Conservation (phyloP, 2,329 filamentous ascomycete species). For the Orbilia oligospora region DNA sequence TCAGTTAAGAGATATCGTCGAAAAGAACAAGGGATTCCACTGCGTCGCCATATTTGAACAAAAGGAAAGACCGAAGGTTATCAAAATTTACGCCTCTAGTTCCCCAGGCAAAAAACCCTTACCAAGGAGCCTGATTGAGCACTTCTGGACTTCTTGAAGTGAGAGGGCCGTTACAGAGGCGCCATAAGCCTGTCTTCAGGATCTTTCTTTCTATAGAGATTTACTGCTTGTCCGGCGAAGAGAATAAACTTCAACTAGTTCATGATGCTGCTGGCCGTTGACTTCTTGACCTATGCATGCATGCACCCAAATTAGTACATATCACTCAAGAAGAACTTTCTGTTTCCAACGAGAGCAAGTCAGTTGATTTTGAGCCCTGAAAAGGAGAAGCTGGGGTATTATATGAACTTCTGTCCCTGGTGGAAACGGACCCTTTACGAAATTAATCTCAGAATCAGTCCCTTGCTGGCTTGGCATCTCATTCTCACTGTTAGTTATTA, state of each 20-base stretch:
- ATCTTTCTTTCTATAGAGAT: not conserved
- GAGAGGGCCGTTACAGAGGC: too few species aligned
- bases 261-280: too few species aligned
- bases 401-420: too few species aligned
- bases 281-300: not conserved
- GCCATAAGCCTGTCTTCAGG: not conserved
- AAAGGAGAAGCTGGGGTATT: not conserved
- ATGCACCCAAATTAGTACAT: not conserved
- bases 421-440: too few species aligned
- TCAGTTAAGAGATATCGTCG: conserved; percentile 41
- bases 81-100: not conserved
- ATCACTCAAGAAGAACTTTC: too few species aligned
- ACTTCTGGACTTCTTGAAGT: not conserved
- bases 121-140: not conserved
- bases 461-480: too few species aligned
- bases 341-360: too few species aligned
- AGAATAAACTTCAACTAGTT: not conserved
- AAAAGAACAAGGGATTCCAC: not conserved
- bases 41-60: not conserved
- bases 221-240: not conserved
- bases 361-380: too few species aligned
- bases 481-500: too few species aligned
- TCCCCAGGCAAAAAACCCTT: not conserved
- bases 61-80: not conserved
- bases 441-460: too few species aligned